These are phyloP conservation scores for Alternaria alternata DNA, from an alignment of 2,329 filamentous ascomycete species.

Conservation along the genomic window DNA sequence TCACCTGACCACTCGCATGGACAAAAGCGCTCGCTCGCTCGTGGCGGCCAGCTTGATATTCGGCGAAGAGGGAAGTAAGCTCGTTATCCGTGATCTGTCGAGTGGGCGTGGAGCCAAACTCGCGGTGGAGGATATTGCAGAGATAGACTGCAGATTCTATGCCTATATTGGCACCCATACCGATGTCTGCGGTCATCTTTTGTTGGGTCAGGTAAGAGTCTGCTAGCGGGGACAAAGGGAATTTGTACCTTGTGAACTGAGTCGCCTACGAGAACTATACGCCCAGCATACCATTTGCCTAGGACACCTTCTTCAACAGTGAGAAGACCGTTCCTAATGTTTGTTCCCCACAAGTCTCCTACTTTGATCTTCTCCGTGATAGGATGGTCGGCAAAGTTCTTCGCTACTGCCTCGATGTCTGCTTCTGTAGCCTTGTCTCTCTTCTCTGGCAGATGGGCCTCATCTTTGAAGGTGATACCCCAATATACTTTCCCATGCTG, in stretches of 20 bases:
- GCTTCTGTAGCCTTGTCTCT: slow-evolving; percentile 21
- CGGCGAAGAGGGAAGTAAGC: slow-evolving; percentile 16
- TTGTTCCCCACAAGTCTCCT: slow-evolving; percentile 41
- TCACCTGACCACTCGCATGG: slow-evolving; percentile 16
- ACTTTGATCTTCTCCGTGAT: slow-evolving; percentile 44
- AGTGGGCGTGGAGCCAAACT: slow-evolving; percentile 13
- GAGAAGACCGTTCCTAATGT: slow-evolving; percentile 34
- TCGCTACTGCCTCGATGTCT: slow-evolving; percentile 41
- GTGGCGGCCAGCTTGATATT: slow-evolving; percentile 22
- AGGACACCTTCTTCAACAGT: slow-evolving; percentile 50
- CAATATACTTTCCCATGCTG: slow-evolving; percentile 22
- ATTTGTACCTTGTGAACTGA: slow-evolving; percentile 52
- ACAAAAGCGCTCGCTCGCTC: slow-evolving; percentile 17
- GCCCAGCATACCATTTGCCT: slow-evolving; percentile 51
- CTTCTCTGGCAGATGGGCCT: slow-evolving; percentile 14
- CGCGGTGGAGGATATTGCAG: slow-evolving; percentile 24
- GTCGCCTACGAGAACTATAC: slow-evolving; percentile 54
- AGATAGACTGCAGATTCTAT: slow-evolving; percentile 31
- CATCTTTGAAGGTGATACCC: slow-evolving; percentile 22
- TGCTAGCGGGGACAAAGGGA: not conserved
- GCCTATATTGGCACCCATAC: slow-evolving; percentile 30
- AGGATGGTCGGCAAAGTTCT: slow-evolving; percentile 33
- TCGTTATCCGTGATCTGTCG: slow-evolving; percentile 14
- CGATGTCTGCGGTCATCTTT: slow-evolving; percentile 30
- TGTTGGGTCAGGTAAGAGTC: not conserved